A percentile compares a stretch with the other conserved stretches of the same genome.
These are phyloP conservation scores for Candida boidinii DNA, from an alignment of 805 yeast species.

Conservation along the genomic window DNA sequence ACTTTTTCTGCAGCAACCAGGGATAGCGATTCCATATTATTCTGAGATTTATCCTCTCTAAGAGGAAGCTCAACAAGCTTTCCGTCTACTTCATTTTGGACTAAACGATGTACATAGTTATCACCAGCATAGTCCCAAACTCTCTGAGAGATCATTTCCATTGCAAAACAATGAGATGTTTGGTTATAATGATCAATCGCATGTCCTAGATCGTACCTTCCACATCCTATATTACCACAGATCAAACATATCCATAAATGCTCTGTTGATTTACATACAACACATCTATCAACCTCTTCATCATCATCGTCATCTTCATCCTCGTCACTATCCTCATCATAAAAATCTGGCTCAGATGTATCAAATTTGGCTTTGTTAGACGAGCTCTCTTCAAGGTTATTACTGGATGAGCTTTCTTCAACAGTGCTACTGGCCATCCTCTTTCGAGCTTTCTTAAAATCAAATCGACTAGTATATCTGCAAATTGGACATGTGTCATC, in stretches of 20 bases:
- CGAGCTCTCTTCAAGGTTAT: neutral
- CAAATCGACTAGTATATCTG: slow-evolving; percentile 50
- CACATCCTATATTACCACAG: slow-evolving; percentile 91
- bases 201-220: slow-evolving; percentile 78
- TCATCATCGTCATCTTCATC: slow-evolving; percentile 10
- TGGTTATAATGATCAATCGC: slow-evolving; percentile 73
- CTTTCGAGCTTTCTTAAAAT: slow-evolving; percentile 1
- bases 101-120: slow-evolving; percentile 76
- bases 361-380: neutral
- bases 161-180: slow-evolving; percentile 82
- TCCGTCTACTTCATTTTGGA: slow-evolving; percentile 83
- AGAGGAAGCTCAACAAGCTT: slow-evolving; percentile 72
- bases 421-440: slow-evolving; percentile 1
- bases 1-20: slow-evolving; percentile 28
- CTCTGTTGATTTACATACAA: slow-evolving; percentile 45
- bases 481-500: slow-evolving; percentile 91
- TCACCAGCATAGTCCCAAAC: slow-evolving; percentile 96
- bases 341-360: neutral
- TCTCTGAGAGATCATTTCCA: slow-evolving; percentile 77
- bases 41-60: slow-evolving; percentile 16
- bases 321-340: neutral
- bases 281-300: slow-evolving; percentile 35
- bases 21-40: neutral
- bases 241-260: slow-evolving; percentile 85
- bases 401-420: slow-evolving; percentile 1